Evolutionary conservation across 306 rosid species (phyloP).

Genomic region (Rosa rugosa): DNA sequence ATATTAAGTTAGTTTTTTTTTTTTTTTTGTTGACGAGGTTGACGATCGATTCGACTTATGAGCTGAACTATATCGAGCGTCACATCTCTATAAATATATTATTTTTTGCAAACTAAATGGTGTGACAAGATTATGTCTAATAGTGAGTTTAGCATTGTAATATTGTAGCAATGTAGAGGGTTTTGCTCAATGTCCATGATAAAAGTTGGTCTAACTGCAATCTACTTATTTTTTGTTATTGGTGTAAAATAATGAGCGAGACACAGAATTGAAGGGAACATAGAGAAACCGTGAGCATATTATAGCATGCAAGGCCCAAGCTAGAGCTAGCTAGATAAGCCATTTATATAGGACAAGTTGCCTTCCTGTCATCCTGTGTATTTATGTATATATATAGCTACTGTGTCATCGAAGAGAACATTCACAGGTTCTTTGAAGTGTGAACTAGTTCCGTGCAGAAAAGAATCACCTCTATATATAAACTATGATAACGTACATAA

Average conservation of each 20-base stretch:
- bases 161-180: background rate
- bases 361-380: background rate
- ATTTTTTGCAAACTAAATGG: too few relatives aligned
- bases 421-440: background rate
- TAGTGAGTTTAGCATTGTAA: background rate
- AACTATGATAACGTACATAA: background rate
- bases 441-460: background rate
- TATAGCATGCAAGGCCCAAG: background rate
- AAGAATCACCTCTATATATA: background rate
- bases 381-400: background rate
- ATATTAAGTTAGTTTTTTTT: too few relatives aligned
- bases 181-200: background rate
- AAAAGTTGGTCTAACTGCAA: background rate
- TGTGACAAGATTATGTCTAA: too few relatives aligned
- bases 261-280: background rate
- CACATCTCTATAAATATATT: too few relatives aligned
- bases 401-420: background rate
- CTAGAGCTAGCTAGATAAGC: background rate
- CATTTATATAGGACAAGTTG: background rate
- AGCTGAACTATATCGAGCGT: too few relatives aligned
- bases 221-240: background rate
- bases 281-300: background rate
- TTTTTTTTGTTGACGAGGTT: too few relatives aligned
- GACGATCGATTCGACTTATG: too few relatives aligned
- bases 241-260: background rate